phyloP scores from a whole-genome alignment of 192 early-diverging fungal genomes.

The Kappamyces sp. region DNA sequence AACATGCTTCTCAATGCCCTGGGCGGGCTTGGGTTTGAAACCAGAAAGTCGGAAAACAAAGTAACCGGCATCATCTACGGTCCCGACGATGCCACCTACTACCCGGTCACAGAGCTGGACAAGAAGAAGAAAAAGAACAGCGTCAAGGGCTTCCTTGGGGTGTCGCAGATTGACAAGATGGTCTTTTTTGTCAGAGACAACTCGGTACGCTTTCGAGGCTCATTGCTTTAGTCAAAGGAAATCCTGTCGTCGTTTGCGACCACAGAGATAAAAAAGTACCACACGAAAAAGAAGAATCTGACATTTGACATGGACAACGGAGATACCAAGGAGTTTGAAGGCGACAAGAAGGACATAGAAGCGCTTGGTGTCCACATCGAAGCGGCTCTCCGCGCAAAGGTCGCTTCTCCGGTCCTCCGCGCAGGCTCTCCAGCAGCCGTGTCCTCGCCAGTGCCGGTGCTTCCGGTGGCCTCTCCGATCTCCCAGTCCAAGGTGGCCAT shows the following conservation, averaged over 20 bases:
- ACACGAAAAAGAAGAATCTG: slow-evolving; percentile 42
- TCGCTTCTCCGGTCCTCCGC: neutral
- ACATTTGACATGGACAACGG: slow-evolving; percentile 26
- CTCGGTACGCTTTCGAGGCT: neutral
- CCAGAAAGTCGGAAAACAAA: slow-evolving; percentile 21
- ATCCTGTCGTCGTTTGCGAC: slow-evolving; percentile 10
- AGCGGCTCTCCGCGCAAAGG: slow-evolving; percentile 11
- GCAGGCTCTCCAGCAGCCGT: slow-evolving; percentile 10
- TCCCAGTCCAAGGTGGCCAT: slow-evolving; percentile 38
- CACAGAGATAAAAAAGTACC: slow-evolving; percentile 38
- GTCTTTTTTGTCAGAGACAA: slow-evolving; percentile 39
- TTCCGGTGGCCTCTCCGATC: slow-evolving; percentile 7
- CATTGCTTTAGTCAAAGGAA: slow-evolving; percentile 4
- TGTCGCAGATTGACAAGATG: slow-evolving; percentile 34
- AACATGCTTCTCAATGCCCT: slow-evolving; percentile 34
- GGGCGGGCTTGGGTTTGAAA: slow-evolving; percentile 31
- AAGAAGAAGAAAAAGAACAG: slow-evolving; percentile 57
- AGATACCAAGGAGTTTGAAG: slow-evolving; percentile 44
- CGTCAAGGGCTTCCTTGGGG: slow-evolving; percentile 36
- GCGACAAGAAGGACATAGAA: slow-evolving; percentile 42
- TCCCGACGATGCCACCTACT: slow-evolving; percentile 15
- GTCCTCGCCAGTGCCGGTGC: slow-evolving; percentile 1
- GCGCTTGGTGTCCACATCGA: slow-evolving; percentile 21
- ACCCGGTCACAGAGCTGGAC: slow-evolving; percentile 32
- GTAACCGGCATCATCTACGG: slow-evolving; percentile 12